phyloP scores from a whole-genome alignment of 2,329 filamentous ascomycete species.

The Ceratocystis cacaofunesta region DNA sequence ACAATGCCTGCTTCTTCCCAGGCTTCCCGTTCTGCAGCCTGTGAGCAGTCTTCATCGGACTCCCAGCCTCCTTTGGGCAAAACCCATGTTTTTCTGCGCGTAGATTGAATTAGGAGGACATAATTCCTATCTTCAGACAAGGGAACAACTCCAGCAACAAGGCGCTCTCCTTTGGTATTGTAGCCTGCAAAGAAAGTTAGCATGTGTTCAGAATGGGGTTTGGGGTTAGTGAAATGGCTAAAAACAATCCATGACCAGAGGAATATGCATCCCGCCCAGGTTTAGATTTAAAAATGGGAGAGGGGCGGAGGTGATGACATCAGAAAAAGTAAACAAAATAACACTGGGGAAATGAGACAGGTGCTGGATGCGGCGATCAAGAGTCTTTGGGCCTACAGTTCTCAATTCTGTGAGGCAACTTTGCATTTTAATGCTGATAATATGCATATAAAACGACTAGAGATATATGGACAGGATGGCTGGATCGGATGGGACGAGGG shows the following conservation, averaged over 20 bases:
- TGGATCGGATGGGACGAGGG: neutral
- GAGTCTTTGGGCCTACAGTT: neutral
- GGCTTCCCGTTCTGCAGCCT: slow-evolving; percentile 78
- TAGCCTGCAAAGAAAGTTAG: slow-evolving; percentile 49
- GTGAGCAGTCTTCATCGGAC: slow-evolving; percentile 72
- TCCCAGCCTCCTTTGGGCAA: slow-evolving; percentile 98
- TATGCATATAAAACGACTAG: neutral
- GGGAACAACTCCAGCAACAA: slow-evolving; percentile 89
- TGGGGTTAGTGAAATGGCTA: neutral
- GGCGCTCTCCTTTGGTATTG: slow-evolving; percentile 76
- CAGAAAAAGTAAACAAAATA: neutral
- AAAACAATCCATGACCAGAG: neutral
- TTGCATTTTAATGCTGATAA: neutral
- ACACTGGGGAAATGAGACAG: neutral
- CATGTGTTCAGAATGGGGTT: neutral
- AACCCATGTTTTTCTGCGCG: slow-evolving; percentile 83
- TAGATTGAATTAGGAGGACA: slow-evolving; percentile 88
- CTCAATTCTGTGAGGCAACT: too few species aligned
- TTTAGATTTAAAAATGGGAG: slow-evolving; percentile 13
- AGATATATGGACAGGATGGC: neutral
- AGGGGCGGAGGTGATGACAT: slow-evolving; percentile 14
- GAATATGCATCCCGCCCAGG: neutral
- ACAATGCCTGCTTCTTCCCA: slow-evolving; percentile 97
- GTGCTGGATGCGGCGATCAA: neutral
- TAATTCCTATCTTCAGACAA: slow-evolving; percentile 72